A percentile compares a stretch with the other conserved stretches of the same genome.
These are phyloP conservation scores for Ophiocordyceps robertsii DNA, from an alignment of 2,329 filamentous ascomycete species.

Conservation along the genomic window DNA sequence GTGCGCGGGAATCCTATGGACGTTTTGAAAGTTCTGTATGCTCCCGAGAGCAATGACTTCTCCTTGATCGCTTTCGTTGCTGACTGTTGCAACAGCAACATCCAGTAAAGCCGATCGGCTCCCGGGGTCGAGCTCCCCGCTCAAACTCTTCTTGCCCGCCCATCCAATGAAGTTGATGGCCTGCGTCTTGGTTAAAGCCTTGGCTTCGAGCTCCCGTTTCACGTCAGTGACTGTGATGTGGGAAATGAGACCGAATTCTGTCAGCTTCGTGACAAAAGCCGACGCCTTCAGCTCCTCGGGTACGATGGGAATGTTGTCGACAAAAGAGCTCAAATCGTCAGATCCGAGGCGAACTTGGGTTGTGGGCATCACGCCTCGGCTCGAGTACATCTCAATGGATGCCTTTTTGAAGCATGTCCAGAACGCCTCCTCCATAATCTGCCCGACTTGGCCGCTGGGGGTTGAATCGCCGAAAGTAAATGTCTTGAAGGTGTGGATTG, in stretches of 20 bases:
- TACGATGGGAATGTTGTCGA: constrained; percentile 78
- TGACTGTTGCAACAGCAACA: constrained; percentile 62
- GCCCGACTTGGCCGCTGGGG: constrained; percentile 68
- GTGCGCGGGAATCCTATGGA: constrained; percentile 66
- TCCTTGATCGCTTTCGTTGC: constrained; percentile 46
- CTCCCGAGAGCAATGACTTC: constrained; percentile 65
- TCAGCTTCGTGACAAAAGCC: constrained; percentile 68
- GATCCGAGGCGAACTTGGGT: constrained; percentile 66
- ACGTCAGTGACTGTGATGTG: constrained; percentile 83
- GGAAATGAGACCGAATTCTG: constrained; percentile 74
- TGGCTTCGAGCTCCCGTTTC: constrained; percentile 66
- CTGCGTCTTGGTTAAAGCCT: constrained; percentile 67
- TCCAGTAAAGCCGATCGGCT: constrained; percentile 61
- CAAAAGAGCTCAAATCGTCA: constrained; percentile 55
- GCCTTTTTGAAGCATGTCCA: constrained; percentile 82
- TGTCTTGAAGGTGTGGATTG: constrained; percentile 71
- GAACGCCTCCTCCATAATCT: constrained; percentile 86
- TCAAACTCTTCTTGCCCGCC: constrained; percentile 58
- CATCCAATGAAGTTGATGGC: constrained; percentile 74
- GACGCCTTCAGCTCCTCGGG: constrained; percentile 60
- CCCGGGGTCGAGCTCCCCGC: constrained; percentile 56
- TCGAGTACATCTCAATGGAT: constrained; percentile 79
- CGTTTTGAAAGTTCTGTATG: constrained; percentile 62
- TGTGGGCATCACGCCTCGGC: constrained; percentile 73
- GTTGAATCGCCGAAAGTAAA: constrained; percentile 87